Base-by-base conservation (phyloP, 148 eudicot species). In the Rhododendron molle region DNA sequence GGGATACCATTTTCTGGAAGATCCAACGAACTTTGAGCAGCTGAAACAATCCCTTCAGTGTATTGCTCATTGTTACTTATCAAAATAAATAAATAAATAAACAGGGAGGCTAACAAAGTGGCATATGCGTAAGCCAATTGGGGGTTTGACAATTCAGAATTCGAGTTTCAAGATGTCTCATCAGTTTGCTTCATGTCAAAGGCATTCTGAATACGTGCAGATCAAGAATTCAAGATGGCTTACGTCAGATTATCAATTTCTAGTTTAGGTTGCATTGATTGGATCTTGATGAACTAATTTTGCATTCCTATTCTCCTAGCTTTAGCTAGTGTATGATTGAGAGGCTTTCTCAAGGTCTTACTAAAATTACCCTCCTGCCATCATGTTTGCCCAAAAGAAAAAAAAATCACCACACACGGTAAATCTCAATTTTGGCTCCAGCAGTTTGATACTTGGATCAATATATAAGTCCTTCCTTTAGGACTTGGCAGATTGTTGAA, bases 11-110 rank as follows among this genome's bases (percentile, higher is more conserved):
- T 95, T 89, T 79, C 98, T 94, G 30, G 86, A 86, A 56, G 91
- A 95, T 91, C 97, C 98, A 23, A 95, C 92, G 87, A 94, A 93
- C 76, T 95, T 91, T 81, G 89, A 90, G 94, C 82, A 86, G 87
- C 87, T 91, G 88, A 90, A 74, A 79, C 49, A 21, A 38, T 85
- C 32, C 9, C 44, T 40, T 58, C 16, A 38, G 82, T 28, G 5
- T 76, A 30, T 20, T 26, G 14, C 38, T 56, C 43, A 36, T 43
- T 77, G 47, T 30, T 28, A n/a, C 32, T 8, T 26, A n/a, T 65
- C 16, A 26, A 23, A 62, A 62, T 2, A n/a, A 10, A 60, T n/a
- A n/a, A n/a, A n/a, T n/a, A 5, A 60, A 0, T 40, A n/a, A 8
- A 62, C 30, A 2, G 12, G 73, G 15, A 26, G 32, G 73, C 73